Conservation (phyloP, 768 basidiomycete species). For the Boletus rubescentipes region DNA sequence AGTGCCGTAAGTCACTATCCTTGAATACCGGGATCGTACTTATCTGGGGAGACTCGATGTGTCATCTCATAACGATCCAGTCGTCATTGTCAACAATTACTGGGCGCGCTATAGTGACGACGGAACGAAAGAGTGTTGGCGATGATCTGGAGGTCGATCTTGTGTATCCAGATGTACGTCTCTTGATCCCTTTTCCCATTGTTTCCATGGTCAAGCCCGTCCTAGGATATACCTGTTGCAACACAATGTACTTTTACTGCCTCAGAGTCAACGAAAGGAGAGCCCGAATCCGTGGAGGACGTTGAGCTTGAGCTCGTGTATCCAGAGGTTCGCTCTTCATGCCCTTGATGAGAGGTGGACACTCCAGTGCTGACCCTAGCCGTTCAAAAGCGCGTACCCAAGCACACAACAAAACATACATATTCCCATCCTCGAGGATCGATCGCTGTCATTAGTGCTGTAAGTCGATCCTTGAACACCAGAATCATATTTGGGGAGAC, state of each 20-base stretch:
- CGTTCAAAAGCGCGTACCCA: neutral
- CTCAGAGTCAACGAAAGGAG: neutral
- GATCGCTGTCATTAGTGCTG: neutral
- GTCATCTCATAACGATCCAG: neutral
- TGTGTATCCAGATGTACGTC: conserved; percentile 25
- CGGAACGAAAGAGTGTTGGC: neutral
- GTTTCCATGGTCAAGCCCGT: neutral
- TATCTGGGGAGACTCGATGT: neutral
- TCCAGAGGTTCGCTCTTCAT: conserved; percentile 9
- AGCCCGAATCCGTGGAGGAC: neutral
- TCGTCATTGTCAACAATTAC: neutral
- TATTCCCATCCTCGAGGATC: neutral
- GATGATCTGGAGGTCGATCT: conserved; percentile 15
- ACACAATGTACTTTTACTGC: neutral
- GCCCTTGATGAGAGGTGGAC: neutral
- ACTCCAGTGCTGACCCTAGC: neutral
- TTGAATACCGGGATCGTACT: neutral
- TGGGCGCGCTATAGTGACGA: neutral
- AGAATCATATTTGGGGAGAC: neutral
- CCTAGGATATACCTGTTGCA: conserved; percentile 1
- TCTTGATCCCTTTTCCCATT: neutral
- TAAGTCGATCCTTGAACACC: neutral
- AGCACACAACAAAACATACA: neutral
- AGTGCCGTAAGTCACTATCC: neutral
- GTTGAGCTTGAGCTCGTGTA: conserved; percentile 17